Base-by-base conservation (phyloP, 441 rosid genomes). In the Adansonia madagascariensis region DNA sequence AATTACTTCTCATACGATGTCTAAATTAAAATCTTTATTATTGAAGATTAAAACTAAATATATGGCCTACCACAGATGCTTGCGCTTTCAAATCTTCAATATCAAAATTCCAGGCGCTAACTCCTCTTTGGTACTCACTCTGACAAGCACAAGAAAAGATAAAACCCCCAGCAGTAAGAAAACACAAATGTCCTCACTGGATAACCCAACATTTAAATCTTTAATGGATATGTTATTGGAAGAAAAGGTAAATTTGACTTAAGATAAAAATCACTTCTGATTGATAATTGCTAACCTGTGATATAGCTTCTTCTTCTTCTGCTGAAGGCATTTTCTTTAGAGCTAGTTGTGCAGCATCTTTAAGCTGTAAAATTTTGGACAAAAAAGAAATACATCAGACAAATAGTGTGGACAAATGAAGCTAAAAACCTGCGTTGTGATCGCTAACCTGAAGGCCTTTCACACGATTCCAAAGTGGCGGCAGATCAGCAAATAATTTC, bases 51-150 rank as follows among this genome's bases (percentile, higher is more conserved):
- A 60, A 53, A 64, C 63, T 27, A 80, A 12, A 68, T 74, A 77
- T 46, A 70, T 3, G 41, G 64, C 90, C 84, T 87, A 96, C 99
- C 74, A 94, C 85, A 24, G 98, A 91, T 69, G 99, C 98, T 85
- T 94, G 98, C 75, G 90, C 89, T 89, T 93, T 97, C 79, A 97
- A 85, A 89, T 97, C 99, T 74, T 88, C 97, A 77, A 97, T 59
- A 76, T 97, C 97, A 78, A 97, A 97, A 81, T 97, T 92, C 99
- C 99, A 97, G 77, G 99, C 97, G 85, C 99, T 97, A 75, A 97
- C 98, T 83, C 99, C 99, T 84, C 97, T 84, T 78, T 97, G 91
- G 85, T 94, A 97, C 85, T 94, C 99, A 75, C 97, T 94, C 98
- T 96, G 89, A 80, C 79, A 84, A 10, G 41, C 57, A 74, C 8